Evolutionary conservation across 306 rosid species (phyloP).

Genomic region (Malus domestica): DNA sequence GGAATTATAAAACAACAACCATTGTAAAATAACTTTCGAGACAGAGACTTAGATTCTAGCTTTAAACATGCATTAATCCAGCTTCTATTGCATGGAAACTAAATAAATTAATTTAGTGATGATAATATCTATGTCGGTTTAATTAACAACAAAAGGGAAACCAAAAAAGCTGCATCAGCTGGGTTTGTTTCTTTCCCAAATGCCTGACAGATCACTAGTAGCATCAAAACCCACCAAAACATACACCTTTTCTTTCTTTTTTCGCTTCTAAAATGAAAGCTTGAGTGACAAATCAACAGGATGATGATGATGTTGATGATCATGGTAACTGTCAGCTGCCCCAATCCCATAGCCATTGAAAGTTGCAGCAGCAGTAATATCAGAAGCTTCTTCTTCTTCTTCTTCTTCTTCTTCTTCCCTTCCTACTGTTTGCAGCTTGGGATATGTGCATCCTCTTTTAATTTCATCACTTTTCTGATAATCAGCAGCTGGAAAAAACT

Average conservation of each 20-base stretch:
- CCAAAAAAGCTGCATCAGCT: background rate
- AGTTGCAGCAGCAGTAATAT: constrained; percentile 10
- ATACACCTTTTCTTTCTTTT: background rate
- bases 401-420: constrained; percentile 9
- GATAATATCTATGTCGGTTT: background rate
- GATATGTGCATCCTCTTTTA: constrained; percentile 26
- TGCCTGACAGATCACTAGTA: background rate
- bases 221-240: background rate
- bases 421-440: constrained; percentile 12
- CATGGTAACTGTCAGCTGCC: constrained; percentile 18
- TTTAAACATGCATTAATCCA: background rate
- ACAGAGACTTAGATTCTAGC: background rate
- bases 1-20: background rate
- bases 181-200: background rate
- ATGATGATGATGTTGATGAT: constrained; percentile 13
- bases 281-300: constrained; percentile 75
- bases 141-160: background rate
- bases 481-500: constrained; percentile 59
- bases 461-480: constrained; percentile 21
- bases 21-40: background rate
- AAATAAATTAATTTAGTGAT: background rate
- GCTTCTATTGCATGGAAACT: background rate
- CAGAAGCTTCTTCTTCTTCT: constrained; percentile 27
- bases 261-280: constrained; percentile 48
- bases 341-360: constrained; percentile 14